A percentile compares a stretch with the other conserved stretches of the same genome.
These are phyloP conservation scores for Fusarium keratoplasticum DNA, from an alignment of 2,329 filamentous ascomycete species.

Conservation along the genomic window DNA sequence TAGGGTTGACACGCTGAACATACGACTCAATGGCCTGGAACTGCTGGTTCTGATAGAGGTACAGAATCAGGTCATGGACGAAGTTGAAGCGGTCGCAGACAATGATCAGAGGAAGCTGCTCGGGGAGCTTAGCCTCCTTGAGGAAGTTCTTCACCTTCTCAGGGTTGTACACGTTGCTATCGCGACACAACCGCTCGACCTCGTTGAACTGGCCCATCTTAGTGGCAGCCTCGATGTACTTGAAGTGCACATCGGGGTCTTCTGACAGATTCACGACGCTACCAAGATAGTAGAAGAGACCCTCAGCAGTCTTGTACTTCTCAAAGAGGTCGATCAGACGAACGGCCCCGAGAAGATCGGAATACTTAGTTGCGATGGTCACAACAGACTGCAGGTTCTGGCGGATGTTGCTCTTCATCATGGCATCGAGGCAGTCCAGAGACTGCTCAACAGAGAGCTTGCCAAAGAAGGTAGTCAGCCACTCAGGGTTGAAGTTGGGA, in stretches of 20 bases:
- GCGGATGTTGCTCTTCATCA: conserved; percentile 96
- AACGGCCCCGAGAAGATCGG: conserved; percentile 89
- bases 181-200: conserved; percentile 96
- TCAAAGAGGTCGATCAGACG: conserved; percentile 93
- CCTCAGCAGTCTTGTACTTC: conserved; percentile 97
- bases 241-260: conserved; percentile 96
- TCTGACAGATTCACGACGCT: conserved; percentile 98
- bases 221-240: conserved; percentile 98
- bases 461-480: conserved; percentile 92
- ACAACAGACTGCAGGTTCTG: conserved; percentile 96
- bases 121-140: conserved; percentile 91
- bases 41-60: conserved; percentile 98
- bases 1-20: conserved; percentile 95
- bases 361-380: conserved; percentile 97
- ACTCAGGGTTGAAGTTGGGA: conserved; percentile 90
- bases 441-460: conserved; percentile 96
- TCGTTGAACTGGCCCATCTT: conserved; percentile 94
- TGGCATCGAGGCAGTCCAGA: conserved; percentile 92
- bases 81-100: conserved; percentile 99
- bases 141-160: conserved; percentile 99
- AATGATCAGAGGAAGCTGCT: conserved; percentile 96
- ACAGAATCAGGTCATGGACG: conserved; percentile 94
- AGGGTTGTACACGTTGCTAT: conserved; percentile 89
- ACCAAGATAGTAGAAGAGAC: conserved; percentile 97
- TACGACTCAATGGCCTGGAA: conserved; percentile 99